A percentile compares a stretch with the other conserved stretches of the same genome.
Evolutionary conservation across 495 filamentous ascomycete species (phyloP).

Genomic region (Penicillium malachiteum): DNA sequence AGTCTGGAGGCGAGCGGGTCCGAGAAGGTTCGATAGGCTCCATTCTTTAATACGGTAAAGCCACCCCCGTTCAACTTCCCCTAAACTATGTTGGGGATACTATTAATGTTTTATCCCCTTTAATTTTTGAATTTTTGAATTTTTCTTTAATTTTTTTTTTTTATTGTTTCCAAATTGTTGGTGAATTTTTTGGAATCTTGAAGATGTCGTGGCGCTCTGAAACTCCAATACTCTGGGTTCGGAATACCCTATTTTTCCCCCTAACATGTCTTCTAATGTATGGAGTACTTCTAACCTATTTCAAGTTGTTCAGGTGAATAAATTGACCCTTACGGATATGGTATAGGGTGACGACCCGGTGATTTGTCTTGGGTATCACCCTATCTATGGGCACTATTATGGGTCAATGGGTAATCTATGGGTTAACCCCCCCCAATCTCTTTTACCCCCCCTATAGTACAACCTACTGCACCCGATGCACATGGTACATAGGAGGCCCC

Average conservation of each 20-base stretch:
- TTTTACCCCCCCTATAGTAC: not conserved
- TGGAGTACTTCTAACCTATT: too few relatives aligned
- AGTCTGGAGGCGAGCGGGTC: conserved; percentile 22
- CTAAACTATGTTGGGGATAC: not conserved
- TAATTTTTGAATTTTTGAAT: too few relatives aligned
- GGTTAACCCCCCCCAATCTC: not conserved
- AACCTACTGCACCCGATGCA: not conserved
- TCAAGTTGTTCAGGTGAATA: too few relatives aligned
- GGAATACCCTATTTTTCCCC: too few relatives aligned
- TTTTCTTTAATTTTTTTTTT: not conserved
- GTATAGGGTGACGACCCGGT: too few relatives aligned
- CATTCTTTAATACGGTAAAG: conserved; percentile 2
- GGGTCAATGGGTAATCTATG: not conserved
- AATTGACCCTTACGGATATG: too few relatives aligned
- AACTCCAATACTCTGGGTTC: too few relatives aligned
- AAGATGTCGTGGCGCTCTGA: too few relatives aligned
- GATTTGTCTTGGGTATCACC: not conserved
- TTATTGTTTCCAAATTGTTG: too few relatives aligned
- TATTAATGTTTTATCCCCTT: not conserved
- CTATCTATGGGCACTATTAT: not conserved
- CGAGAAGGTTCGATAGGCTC: conserved; percentile 23
- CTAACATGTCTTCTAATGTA: too few relatives aligned
- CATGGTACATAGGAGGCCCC: not conserved
- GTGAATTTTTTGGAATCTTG: too few relatives aligned
- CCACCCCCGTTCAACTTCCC: not conserved